phyloP scores from a whole-genome alignment of 1,139 yeast genomes.

The Casaregolazyma lundiana region DNA sequence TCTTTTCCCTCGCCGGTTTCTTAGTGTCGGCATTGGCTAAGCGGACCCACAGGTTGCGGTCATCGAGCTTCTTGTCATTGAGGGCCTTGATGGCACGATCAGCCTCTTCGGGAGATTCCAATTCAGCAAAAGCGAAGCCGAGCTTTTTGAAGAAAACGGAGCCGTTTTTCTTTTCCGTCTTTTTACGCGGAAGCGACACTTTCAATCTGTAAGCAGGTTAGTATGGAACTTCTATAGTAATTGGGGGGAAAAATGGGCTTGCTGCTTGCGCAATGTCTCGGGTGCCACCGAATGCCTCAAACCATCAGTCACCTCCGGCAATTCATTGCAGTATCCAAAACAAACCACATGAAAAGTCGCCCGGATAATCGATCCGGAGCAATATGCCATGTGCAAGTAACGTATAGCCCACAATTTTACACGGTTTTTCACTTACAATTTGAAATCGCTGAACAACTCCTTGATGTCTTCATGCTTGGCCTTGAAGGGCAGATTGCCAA shows the following conservation, averaged over 20 bases:
- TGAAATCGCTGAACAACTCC: slow-evolving; percentile 26
- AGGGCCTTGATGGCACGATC: slow-evolving; percentile 42
- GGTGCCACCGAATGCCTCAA: not conserved
- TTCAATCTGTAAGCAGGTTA: slow-evolving; percentile 1
- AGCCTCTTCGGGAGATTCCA: slow-evolving; percentile 48
- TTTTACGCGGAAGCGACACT: slow-evolving; percentile 5
- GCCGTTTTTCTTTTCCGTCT: slow-evolving; percentile 14
- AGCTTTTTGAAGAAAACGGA: slow-evolving; percentile 34
- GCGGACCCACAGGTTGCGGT: slow-evolving; percentile 47
- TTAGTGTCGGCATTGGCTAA: slow-evolving; percentile 35
- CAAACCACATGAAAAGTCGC: too few species aligned
- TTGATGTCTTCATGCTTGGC: slow-evolving; percentile 26
- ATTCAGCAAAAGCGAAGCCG: slow-evolving; percentile 66
- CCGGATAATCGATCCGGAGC: too few species aligned
- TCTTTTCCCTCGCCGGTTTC: slow-evolving; percentile 9
- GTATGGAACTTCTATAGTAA: not conserved
- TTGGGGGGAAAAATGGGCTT: too few species aligned
- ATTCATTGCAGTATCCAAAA: too few species aligned
- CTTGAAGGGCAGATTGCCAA: slow-evolving; percentile 33
- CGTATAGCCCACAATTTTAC: too few species aligned
- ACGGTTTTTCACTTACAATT: slow-evolving; percentile 29
- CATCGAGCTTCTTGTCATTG: slow-evolving; percentile 45
- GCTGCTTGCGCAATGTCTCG: too few species aligned
- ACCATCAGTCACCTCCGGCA: too few species aligned
- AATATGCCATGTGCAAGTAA: too few species aligned